Conservation (phyloP, 257 asterid genomes). For the Solanum ossicruentum region DNA sequence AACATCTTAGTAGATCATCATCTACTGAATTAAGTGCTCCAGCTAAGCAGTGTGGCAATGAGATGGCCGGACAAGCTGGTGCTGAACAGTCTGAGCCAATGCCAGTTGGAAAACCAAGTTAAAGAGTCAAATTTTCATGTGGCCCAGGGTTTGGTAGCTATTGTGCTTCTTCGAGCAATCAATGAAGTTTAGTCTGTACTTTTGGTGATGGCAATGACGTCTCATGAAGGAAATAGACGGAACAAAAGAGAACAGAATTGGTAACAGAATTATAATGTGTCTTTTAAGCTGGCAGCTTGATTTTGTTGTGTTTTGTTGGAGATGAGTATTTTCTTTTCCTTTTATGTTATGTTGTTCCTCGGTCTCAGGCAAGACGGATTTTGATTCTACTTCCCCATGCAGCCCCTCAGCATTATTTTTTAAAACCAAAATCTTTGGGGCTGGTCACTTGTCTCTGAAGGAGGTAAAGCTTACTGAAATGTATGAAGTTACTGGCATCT, state of each 20-base stretch:
- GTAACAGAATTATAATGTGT: not conserved
- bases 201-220: not conserved
- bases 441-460: not conserved
- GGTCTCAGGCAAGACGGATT: slow-evolving; percentile 1
- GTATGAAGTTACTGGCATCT: not conserved
- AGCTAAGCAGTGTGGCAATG: not conserved
- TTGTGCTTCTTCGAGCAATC: not conserved
- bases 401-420: not conserved
- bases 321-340: not conserved
- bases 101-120: not conserved
- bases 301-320: slow-evolving; percentile 11
- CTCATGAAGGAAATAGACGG: slow-evolving; percentile 6
- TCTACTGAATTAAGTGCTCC: slow-evolving; percentile 20
- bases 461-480: not conserved
- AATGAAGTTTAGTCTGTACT: slow-evolving; percentile 11
- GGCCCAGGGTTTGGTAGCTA: not conserved
- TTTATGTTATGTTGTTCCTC: not conserved
- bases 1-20: slow-evolving; percentile 13
- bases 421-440: not conserved
- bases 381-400: slow-evolving; percentile 8
- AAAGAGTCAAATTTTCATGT: not conserved
- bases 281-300: slow-evolving; percentile 8
- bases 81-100: not conserved
- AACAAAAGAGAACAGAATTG: slow-evolving; percentile 3
- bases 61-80: not conserved